phyloP scores from a whole-genome alignment of 305 asterid species.

The Plantago lanceolata region DNA sequence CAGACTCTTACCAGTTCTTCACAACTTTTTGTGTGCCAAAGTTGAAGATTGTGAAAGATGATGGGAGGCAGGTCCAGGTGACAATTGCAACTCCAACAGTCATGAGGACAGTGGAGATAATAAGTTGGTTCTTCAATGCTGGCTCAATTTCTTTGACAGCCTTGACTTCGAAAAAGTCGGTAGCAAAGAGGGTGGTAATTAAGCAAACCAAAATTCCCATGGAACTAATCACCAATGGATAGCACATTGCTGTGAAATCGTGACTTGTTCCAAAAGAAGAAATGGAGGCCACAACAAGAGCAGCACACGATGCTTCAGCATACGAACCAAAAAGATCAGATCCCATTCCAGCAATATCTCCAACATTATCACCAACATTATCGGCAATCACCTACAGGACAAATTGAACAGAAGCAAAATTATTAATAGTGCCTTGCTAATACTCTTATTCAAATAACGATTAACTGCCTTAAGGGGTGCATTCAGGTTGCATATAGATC shows the following conservation, averaged over 20 bases:
- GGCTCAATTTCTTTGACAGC: conserved; percentile 71
- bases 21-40: conserved; percentile 68
- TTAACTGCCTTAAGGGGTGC: background rate
- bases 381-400: conserved; percentile 73
- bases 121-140: conserved; percentile 62
- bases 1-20: conserved; percentile 49
- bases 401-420: background rate
- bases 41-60: conserved; percentile 68
- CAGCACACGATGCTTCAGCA: conserved; percentile 84
- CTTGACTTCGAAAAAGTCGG: conserved; percentile 65
- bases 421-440: background rate
- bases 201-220: conserved; percentile 74
- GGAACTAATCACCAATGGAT: conserved; percentile 69
- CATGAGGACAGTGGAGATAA: conserved; percentile 70
- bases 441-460: background rate
- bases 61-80: conserved; percentile 61
- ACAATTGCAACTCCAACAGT: conserved; percentile 57
- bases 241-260: conserved; percentile 65
- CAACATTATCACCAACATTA: conserved; percentile 78
- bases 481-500: background rate
- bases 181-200: conserved; percentile 73
- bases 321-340: conserved; percentile 85
- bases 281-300: conserved; percentile 81
- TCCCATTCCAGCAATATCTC: conserved; percentile 92
- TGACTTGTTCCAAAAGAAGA: conserved; percentile 70